A percentile compares a stretch with the other conserved stretches of the same genome.
These are phyloP conservation scores for Komagataella kurtzmanii DNA, from an alignment of 805 yeast species.

Conservation along the genomic window DNA sequence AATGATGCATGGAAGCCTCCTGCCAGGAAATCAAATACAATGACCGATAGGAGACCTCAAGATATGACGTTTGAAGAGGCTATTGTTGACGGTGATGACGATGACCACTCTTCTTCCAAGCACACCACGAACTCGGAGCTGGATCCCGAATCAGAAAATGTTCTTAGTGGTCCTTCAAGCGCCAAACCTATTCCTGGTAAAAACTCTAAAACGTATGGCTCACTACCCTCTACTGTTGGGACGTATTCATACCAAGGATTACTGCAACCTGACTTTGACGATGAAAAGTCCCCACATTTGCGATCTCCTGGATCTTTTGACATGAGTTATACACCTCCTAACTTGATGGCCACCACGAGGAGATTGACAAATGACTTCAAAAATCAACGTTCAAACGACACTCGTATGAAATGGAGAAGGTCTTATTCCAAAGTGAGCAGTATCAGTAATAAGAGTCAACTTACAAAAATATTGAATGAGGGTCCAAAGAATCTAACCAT, in stretches of 20 bases:
- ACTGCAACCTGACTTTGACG: conserved; percentile 18
- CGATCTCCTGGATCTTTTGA: neutral
- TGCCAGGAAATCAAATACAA: conserved; percentile 4
- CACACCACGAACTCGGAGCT: neutral
- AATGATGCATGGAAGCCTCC: neutral
- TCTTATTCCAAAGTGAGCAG: conserved; percentile 9
- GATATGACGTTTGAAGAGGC: conserved; percentile 1
- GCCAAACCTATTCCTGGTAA: neutral
- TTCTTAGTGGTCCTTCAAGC: conserved; percentile 7
- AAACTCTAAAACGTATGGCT: neutral
- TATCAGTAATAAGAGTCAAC: conserved; percentile 10
- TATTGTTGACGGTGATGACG: conserved; percentile 6
- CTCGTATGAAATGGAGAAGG: neutral
- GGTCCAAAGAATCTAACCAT: conserved; percentile 5
- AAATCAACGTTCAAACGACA: neutral
- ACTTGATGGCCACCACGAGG: neutral
- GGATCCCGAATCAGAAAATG: conserved; percentile 3
- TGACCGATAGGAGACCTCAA: neutral
- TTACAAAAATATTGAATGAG: conserved; percentile 13
- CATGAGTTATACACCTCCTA: neutral
- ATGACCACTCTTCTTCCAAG: conserved; percentile 1
- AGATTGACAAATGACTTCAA: neutral
- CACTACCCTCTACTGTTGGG: conserved; percentile 1
- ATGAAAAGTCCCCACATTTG: conserved; percentile 9
- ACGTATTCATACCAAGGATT: conserved; percentile 8